Evolutionary conservation across 345 rosid species (phyloP).

Genomic region (Microcos paniculata): DNA sequence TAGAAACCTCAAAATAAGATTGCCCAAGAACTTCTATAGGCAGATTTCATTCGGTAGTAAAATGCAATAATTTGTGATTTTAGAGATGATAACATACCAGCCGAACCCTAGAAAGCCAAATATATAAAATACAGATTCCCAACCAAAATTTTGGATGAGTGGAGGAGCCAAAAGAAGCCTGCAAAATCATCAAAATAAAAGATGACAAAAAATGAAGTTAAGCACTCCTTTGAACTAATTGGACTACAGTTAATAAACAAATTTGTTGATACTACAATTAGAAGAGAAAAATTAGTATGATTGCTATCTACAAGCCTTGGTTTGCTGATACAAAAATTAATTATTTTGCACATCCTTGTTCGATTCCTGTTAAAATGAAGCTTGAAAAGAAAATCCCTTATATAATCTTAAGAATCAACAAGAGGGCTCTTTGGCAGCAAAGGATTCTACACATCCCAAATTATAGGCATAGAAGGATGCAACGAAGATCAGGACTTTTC

Average conservation of each 20-base stretch:
- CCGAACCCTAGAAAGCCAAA: conserved; percentile 77
- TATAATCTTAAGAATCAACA: neutral
- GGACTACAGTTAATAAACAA: neutral
- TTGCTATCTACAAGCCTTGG: neutral
- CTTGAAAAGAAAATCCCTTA: neutral
- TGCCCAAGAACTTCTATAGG: neutral
- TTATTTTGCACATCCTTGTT: neutral
- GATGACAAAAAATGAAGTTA: conserved; percentile 2
- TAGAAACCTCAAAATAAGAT: neutral
- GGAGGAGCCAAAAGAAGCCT: conserved; percentile 97
- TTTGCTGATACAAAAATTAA: neutral
- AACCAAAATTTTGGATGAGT: conserved; percentile 73
- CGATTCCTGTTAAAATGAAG: neutral
- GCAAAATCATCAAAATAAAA: conserved; percentile 35
- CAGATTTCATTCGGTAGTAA: neutral
- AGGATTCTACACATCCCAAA: neutral
- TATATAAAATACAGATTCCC: conserved; percentile 89
- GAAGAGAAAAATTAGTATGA: neutral
- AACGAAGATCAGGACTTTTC: neutral
- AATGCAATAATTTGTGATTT: neutral
- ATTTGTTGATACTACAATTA: neutral
- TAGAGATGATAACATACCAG: conserved; percentile 55
- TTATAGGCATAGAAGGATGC: neutral
- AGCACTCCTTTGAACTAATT: neutral
- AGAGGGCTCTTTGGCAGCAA: neutral